Conservation (phyloP, 2,329 filamentous ascomycete species). For the Phialophora expanda region DNA sequence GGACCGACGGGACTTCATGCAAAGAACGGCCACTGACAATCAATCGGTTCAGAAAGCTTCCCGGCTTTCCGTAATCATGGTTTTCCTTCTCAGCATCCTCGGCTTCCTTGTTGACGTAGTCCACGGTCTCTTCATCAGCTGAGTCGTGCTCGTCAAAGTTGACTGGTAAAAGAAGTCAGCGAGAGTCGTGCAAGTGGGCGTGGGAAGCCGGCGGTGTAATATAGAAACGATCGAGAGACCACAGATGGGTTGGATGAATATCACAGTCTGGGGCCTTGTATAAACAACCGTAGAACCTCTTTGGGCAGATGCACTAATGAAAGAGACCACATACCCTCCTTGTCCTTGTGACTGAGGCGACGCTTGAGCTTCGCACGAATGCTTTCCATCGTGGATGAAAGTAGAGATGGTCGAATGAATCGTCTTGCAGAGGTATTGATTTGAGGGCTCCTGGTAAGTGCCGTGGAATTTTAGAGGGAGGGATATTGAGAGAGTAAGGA, state of each 20-base stretch:
- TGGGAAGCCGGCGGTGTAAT: not conserved
- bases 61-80: constrained; percentile 35
- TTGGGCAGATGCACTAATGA: not conserved
- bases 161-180: constrained; percentile 15
- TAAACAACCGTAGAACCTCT: not conserved
- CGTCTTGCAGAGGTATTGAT: not conserved
- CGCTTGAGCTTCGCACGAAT: constrained; percentile 39
- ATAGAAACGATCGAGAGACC: not conserved
- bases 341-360: constrained; percentile 39
- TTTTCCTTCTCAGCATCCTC: constrained; percentile 37
- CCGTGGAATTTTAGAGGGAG: not conserved
- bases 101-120: constrained; percentile 36
- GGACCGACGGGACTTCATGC: not conserved
- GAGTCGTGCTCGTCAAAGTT: constrained; percentile 38
- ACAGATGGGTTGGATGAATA: not conserved
- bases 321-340: constrained; percentile 30
- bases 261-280: not conserved
- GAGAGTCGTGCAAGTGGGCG: not conserved
- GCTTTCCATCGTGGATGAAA: constrained; percentile 27
- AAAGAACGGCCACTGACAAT: constrained; percentile 21
- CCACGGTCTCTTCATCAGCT: constrained; percentile 37
- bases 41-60: constrained; percentile 38
- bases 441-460: not conserved
- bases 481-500: not conserved
- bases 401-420: not conserved